These are phyloP conservation scores for Tolypocladium ovalisporum DNA, from an alignment of 2,329 filamentous ascomycete genomes.

Conservation along the genomic window DNA sequence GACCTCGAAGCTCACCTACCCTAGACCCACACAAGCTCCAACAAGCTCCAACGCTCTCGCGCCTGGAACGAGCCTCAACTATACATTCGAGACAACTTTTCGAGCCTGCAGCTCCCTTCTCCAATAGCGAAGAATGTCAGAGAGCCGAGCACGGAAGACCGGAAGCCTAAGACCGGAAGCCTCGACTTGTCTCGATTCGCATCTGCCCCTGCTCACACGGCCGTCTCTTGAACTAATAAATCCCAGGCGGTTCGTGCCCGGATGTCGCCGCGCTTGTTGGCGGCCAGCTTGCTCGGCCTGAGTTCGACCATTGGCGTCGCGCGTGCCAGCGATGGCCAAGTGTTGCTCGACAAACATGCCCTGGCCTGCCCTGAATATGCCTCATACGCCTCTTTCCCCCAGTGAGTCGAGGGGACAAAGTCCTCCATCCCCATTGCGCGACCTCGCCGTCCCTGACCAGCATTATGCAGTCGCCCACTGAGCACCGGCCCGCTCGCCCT, in stretches of 20 bases:
- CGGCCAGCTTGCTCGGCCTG: slow-evolving; percentile 15
- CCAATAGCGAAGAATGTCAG: not conserved
- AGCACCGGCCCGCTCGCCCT: slow-evolving; percentile 70
- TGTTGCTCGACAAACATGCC: slow-evolving; percentile 12
- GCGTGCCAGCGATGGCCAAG: slow-evolving; percentile 12
- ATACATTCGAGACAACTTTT: not conserved
- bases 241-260: not conserved
- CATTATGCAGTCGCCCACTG: slow-evolving; percentile 52
- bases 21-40: not conserved
- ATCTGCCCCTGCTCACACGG: not conserved
- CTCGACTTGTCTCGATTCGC: not conserved
- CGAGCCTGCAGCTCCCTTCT: not conserved
- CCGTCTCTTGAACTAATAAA: not conserved
- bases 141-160: not conserved
- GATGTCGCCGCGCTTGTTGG: slow-evolving; percentile 17
- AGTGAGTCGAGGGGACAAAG: slow-evolving; percentile 18
- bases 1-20: not conserved
- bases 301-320: slow-evolving; percentile 7
- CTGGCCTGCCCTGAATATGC: slow-evolving; percentile 30
- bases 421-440: not conserved
- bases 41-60: not conserved
- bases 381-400: slow-evolving; percentile 24
- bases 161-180: not conserved
- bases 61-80: not conserved
- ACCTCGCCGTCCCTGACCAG: not conserved